Conservation (phyloP, 805 yeast genomes). For the Candida caryicola region DNA sequence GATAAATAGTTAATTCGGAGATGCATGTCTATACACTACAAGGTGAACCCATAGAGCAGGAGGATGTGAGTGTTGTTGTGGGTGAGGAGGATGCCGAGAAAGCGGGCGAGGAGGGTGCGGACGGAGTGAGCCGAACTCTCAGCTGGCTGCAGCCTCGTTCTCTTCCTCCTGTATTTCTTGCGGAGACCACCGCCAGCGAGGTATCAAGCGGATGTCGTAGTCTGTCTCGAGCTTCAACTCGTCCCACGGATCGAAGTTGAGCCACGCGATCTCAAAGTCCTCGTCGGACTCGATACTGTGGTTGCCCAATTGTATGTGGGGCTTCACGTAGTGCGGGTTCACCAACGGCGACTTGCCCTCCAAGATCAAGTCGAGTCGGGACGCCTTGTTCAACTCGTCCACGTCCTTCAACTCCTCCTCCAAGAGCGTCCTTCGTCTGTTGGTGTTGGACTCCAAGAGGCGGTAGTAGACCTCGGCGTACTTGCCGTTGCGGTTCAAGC, state of each 20-base stretch:
- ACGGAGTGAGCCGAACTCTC: no score
- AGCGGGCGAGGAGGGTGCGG: no score
- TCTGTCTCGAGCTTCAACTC: conserved; percentile 39
- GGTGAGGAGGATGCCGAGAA: no score
- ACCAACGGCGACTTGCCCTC: conserved; percentile 29
- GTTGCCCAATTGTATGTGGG: conserved; percentile 36
- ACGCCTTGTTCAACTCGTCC: conserved; percentile 36
- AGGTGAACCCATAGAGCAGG: no score
- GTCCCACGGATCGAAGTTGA: conserved; percentile 45
- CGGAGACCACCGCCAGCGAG: conserved; percentile 17
- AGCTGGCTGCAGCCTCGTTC: no score
- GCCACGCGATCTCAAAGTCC: conserved; percentile 44
- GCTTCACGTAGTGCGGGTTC: conserved; percentile 32
- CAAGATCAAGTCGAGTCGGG: conserved; percentile 30
- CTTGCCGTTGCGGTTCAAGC: conserved; percentile 19
- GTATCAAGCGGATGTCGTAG: conserved; percentile 38
- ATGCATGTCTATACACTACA: not conserved
- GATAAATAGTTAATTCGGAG: not conserved
- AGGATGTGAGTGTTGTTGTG: no score
- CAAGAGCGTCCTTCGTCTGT: conserved; percentile 19
- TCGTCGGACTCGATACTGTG: conserved; percentile 37
- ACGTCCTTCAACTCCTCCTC: conserved; percentile 28
- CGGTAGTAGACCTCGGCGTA: conserved; percentile 30
- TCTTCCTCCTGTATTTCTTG: conserved; percentile 1
- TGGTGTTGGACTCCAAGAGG: conserved; percentile 23